Conservation (phyloP, 225 moss, liverwort and hornwort genomes). For the Climacium dendroides region DNA sequence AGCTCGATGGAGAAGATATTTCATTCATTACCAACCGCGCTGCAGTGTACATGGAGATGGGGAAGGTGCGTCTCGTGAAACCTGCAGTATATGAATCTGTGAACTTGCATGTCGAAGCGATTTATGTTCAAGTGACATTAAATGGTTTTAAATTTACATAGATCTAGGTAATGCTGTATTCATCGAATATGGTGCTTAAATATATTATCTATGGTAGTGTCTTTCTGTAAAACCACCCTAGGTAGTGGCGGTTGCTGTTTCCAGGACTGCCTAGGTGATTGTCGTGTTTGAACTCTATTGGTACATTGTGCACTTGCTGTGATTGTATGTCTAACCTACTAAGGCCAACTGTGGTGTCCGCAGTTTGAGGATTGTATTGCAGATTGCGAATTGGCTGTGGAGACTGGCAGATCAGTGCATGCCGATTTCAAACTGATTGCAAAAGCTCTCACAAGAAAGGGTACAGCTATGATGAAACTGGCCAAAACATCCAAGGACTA, state of each 20-base stretch:
- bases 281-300: neutral
- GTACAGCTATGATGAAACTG: constrained; percentile 78
- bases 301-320: neutral
- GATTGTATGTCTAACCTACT: neutral
- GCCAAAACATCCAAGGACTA: constrained; percentile 80
- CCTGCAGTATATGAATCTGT: neutral
- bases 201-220: too few relatives aligned
- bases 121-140: neutral
- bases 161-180: neutral
- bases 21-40: constrained; percentile 88
- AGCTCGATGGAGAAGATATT: constrained; percentile 82
- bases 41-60: constrained; percentile 94
- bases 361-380: constrained; percentile 81
- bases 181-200: neutral
- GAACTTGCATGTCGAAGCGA: neutral
- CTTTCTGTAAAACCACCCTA: neutral
- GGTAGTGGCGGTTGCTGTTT: neutral
- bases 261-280: neutral
- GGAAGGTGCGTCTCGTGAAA: constrained; percentile 36
- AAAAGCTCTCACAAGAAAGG: constrained; percentile 86
- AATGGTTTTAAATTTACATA: neutral
- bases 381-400: constrained; percentile 84
- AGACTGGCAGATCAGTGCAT: constrained; percentile 71
- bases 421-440: constrained; percentile 86
- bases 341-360: neutral